These are phyloP conservation scores for Rhynchospora breviuscula DNA, from an alignment of 176 grass and related monocot species.

Conservation along the genomic window DNA sequence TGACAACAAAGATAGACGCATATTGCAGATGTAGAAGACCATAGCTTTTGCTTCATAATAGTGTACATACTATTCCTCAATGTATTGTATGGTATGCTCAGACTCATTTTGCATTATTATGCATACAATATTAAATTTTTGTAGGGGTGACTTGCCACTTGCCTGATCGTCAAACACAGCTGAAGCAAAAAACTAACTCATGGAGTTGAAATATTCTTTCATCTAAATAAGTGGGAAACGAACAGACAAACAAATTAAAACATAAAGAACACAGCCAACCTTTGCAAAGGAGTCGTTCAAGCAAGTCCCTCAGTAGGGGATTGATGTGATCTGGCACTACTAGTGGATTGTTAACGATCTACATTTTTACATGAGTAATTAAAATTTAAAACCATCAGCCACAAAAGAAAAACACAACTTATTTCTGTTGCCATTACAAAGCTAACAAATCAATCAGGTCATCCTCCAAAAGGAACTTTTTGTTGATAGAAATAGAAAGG, in stretches of 20 bases:
- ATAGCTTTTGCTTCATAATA: neutral
- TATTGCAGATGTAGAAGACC: neutral
- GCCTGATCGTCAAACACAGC: neutral
- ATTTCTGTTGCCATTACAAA: neutral
- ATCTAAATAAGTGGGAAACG: neutral
- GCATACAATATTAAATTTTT: neutral
- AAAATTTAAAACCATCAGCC: neutral
- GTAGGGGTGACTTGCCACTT: neutral
- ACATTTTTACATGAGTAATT: neutral
- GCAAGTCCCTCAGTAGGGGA: slow-evolving; percentile 54
- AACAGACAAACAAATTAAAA: neutral
- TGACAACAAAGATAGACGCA: neutral
- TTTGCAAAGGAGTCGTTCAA: slow-evolving; percentile 81
- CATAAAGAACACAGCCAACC: slow-evolving; percentile 25
- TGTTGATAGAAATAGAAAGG: neutral
- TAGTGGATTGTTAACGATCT: slow-evolving; percentile 62
- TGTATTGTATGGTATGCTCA: neutral
- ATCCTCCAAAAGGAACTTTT: slow-evolving; percentile 1
- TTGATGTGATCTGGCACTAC: slow-evolving; percentile 47
- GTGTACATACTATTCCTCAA: neutral
- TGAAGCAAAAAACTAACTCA: neutral
- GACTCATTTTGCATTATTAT: neutral
- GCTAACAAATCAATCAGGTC: neutral
- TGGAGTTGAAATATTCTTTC: neutral
- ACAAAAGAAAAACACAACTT: neutral